Evolutionary conservation across 106 monocot genomes (phyloP).

Genomic region (Platanthera zijinensis): DNA sequence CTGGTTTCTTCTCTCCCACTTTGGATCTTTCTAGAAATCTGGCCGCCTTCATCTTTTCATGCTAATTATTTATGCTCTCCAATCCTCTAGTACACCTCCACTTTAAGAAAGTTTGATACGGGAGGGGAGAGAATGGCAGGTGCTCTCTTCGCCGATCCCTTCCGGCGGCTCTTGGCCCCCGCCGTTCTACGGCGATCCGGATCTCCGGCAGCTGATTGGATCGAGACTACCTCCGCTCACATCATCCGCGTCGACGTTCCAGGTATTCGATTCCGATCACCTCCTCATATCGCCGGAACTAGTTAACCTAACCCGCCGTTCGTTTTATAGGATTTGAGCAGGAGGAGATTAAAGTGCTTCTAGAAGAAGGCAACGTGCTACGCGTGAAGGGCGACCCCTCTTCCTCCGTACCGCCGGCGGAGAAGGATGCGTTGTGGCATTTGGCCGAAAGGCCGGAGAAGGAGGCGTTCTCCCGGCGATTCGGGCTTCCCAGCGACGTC

Average conservation of each 20-base stretch:
- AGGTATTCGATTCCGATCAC: constrained; percentile 22
- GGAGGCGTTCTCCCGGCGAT: constrained; percentile 36
- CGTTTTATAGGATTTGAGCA: constrained; percentile 36
- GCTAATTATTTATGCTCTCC: too few relatives aligned
- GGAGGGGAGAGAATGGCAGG: constrained; percentile 25
- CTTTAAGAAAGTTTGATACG: background rate
- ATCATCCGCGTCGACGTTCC: constrained; percentile 71
- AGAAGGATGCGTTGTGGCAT: constrained; percentile 55
- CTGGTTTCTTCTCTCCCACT: too few relatives aligned
- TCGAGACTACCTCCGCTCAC: constrained; percentile 76
- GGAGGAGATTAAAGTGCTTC: constrained; percentile 67
- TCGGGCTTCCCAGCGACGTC: constrained; percentile 54
- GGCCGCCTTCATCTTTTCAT: too few relatives aligned
- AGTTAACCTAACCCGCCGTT: background rate
- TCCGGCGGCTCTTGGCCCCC: constrained; percentile 48
- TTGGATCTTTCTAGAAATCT: too few relatives aligned
- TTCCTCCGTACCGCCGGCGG: constrained; percentile 25
- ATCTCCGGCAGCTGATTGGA: constrained; percentile 52
- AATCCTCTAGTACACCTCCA: too few relatives aligned
- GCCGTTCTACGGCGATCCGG: constrained; percentile 14
- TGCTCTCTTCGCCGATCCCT: constrained; percentile 39
- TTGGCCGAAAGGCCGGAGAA: constrained; percentile 39
- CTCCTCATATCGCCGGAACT: background rate
- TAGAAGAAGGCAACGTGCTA: constrained; percentile 69
- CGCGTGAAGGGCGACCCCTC: constrained; percentile 35